Percentiles rank a stretch among this genome's conserved stretches.
These are phyloP conservation scores for Solanum peruvianum DNA, from an alignment of 257 asterid species.

Conservation along the genomic window DNA sequence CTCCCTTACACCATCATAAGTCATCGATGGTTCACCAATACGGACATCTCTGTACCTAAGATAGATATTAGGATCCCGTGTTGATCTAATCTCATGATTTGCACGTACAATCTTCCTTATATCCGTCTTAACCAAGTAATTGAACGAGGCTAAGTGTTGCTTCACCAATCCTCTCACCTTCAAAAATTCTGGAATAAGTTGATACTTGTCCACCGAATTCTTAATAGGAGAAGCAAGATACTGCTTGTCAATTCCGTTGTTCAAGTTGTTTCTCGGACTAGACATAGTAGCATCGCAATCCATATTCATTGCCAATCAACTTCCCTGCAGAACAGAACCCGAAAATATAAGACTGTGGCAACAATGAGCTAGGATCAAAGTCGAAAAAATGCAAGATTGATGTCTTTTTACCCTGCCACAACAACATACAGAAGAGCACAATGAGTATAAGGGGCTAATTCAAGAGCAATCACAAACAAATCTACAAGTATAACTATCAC, in stretches of 20 bases:
- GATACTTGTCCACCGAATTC: conserved; percentile 62
- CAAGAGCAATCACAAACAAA: background rate
- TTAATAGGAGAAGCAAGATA: conserved; percentile 56
- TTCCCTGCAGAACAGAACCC: background rate
- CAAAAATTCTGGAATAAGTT: conserved; percentile 65
- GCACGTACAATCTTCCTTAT: conserved; percentile 63
- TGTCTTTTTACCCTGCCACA: background rate
- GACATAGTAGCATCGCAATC: background rate
- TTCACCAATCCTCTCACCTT: conserved; percentile 94
- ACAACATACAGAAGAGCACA: background rate
- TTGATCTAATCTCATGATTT: conserved; percentile 36
- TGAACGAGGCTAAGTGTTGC: conserved; percentile 84
- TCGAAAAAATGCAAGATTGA: background rate
- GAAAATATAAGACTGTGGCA: background rate
- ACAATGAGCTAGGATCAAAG: background rate
- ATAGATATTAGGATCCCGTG: conserved; percentile 24
- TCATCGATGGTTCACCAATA: conserved; percentile 41
- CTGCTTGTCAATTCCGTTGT: conserved; percentile 35
- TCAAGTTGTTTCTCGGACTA: background rate
- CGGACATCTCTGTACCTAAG: conserved; percentile 7
- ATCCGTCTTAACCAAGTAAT: conserved; percentile 51
- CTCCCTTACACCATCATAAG: conserved; percentile 23
- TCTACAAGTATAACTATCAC: background rate
- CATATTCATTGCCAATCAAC: background rate
- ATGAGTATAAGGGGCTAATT: background rate